Evolutionary conservation across 108 stramenopile species (phyloP), one percentile per base, ranked within the genome.

Genomic region (Nitzschia sp.): DNA sequence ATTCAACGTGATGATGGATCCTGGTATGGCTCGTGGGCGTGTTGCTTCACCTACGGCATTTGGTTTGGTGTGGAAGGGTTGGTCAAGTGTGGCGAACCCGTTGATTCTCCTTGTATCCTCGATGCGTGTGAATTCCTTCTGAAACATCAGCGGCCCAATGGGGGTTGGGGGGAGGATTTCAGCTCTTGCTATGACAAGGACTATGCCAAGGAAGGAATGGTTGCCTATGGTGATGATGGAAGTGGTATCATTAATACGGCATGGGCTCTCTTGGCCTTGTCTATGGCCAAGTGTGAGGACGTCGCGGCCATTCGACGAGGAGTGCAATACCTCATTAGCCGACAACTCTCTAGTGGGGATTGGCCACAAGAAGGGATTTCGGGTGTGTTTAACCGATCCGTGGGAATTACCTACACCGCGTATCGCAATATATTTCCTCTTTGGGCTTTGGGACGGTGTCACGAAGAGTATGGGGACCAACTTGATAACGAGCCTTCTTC

Each of bases 121-220:
- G 86, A 58, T 29, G 75, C 75, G 6, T 76, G 68, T 45, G 17
- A 36, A 30, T 76, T 63, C 33, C 34, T 76, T 16, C 31, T 76
- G 0, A 63, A 64, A 34, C 68, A 76, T 16, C 75, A 76, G 68
- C 78, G 91, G 48, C 62, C 80, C 6, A 98, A 99, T 66, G 99
- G 99, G 16, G 99, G 98, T 23, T 99, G 99, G 99, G 99, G 99
- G 28, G 99, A 99, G 81, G 94, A 93, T 56, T 99, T 98, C 68
- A 95, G 96, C 5, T 87, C 93, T 11, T 97, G 98, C 65, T 97
- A 96, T 64, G 91, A 97, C 78, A 99, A 99, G 79, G 90, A 80
- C 47, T 99, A 97, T 75, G 82, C 95, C 33, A 72, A 71, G 34
- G 80, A 87, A 35, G 96, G 95, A 26, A 95, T 95, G 86, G 77